Base-by-base conservation (phyloP, 306 rosid genomes). In the Chamaecrista fasciculata region DNA sequence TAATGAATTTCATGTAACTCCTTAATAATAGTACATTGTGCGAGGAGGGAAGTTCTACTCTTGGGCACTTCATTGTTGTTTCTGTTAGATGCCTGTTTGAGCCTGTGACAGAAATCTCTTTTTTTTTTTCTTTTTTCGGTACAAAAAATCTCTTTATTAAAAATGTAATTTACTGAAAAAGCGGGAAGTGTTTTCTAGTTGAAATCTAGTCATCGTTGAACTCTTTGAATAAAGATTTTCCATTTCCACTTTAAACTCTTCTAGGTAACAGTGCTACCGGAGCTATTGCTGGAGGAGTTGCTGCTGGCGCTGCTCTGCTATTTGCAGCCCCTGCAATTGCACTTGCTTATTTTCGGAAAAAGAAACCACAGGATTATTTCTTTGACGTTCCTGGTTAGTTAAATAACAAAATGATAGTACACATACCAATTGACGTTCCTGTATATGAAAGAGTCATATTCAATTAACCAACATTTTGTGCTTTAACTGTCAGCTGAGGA, bases 241-340 rank as follows among this genome's bases (percentile, higher is more conserved):
- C 33, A 16, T 47, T 70, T 61, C 31, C 31, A 23, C 31, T 59
- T 11, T 31, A 11, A 70, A 70, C 18, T 51, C 40, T 67, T 72
- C 28, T 76, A 89, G 96, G 84, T 59, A 65, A 52, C 48, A 58
- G 67, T 72, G 29, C 77, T 23, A 80, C 86, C 28, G 89, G 91
- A 76, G 81, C 89, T 68, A 84, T 86, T 80, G 96, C 92, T 40
- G 96, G 88, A 74, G 96, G 89, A 75, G 96, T 82, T 69, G 96
- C 88, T 68, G 96, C 86, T 29, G 91, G 86, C 69, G 91, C 86
- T 43, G 90, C 88, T 77, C 78, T 86, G 42, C 80, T 86, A 29
- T 84, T 89, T 80, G 86, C 88, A 55, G 84, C 81, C 71, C 91
- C 89, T 61, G 86, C 88, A 65, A 79, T 89, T 76, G 92, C 88